Evolutionary conservation across 495 filamentous ascomycete genomes (phyloP).

Genomic region (Penicillium parvum): DNA sequence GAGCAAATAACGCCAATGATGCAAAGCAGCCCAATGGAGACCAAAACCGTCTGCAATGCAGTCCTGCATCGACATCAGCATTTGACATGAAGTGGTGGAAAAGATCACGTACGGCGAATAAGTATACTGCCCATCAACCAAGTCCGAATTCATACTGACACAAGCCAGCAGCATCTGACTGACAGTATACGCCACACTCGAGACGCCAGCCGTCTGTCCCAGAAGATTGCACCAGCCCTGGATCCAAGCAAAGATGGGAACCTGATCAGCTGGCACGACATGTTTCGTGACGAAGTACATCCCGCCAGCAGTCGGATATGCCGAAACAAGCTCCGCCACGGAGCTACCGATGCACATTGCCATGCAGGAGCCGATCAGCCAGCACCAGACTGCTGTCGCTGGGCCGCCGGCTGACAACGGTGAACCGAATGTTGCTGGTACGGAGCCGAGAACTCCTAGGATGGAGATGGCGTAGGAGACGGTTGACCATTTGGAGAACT

Average conservation of each 20-base stretch:
- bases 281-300: constrained; percentile 64
- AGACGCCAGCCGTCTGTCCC: constrained; percentile 56
- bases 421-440: constrained; percentile 62
- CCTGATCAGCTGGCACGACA: constrained; percentile 53
- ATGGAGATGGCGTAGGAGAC: constrained; percentile 73
- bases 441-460: constrained; percentile 63
- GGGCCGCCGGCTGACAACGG: constrained; percentile 64
- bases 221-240: constrained; percentile 62
- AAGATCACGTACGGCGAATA: constrained; percentile 42
- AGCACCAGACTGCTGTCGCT: constrained; percentile 68
- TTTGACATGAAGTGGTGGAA: too few relatives aligned
- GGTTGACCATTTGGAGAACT: constrained; percentile 72
- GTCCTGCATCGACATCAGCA: constrained; percentile 39
- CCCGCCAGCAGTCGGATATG: constrained; percentile 59
- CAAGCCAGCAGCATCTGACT: constrained; percentile 56
- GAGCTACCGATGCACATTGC: constrained; percentile 64
- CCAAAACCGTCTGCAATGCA: constrained; percentile 57
- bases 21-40: constrained; percentile 55
- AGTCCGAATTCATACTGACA: constrained; percentile 53
- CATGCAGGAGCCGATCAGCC: constrained; percentile 66
- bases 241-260: constrained; percentile 56
- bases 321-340: constrained; percentile 58
- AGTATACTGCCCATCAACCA: constrained; percentile 40
- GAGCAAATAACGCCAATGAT: constrained; percentile 62
- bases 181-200: constrained; percentile 53